Conservation (phyloP, 441 rosid genomes). For the Erodium chrysanthum region DNA sequence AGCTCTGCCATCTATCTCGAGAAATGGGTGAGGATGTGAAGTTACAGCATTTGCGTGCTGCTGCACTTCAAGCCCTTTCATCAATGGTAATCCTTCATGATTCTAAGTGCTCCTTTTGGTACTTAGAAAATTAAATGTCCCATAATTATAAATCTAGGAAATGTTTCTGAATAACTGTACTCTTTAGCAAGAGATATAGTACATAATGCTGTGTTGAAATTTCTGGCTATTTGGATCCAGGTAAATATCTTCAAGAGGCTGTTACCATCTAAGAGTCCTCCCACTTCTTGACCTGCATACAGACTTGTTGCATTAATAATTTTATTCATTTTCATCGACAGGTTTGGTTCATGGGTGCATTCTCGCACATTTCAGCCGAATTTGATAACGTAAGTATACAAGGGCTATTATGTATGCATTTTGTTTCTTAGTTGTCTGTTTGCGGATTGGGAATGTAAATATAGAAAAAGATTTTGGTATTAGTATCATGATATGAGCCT, state of each 20-base stretch:
- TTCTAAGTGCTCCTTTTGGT: constrained; percentile 6
- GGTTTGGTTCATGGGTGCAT: constrained; percentile 88
- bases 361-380: constrained; percentile 76
- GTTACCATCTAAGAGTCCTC: constrained; percentile 1
- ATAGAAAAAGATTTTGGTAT: too few species aligned
- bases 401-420: background rate
- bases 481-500: background rate
- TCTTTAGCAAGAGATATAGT: background rate
- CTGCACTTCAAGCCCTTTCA: constrained; percentile 70
- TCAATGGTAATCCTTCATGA: constrained; percentile 49
- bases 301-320: background rate
- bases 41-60: constrained; percentile 51
- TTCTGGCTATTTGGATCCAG: background rate
- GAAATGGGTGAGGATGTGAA: constrained; percentile 65
- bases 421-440: constrained; percentile 6
- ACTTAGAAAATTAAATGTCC: background rate
- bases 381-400: constrained; percentile 58
- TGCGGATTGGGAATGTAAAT: background rate
- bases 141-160: background rate
- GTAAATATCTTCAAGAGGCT: background rate
- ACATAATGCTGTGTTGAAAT: background rate
- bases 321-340: constrained; percentile 15
- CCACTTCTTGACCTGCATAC: constrained; percentile 4
- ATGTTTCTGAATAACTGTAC: background rate
- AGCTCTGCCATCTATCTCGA: constrained; percentile 83